A percentile compares a stretch with the other conserved stretches of the same genome.
Evolutionary conservation across 371 early-diverging fungal genomes (phyloP).

Genomic region (Syncephalastrum monosporum): DNA sequence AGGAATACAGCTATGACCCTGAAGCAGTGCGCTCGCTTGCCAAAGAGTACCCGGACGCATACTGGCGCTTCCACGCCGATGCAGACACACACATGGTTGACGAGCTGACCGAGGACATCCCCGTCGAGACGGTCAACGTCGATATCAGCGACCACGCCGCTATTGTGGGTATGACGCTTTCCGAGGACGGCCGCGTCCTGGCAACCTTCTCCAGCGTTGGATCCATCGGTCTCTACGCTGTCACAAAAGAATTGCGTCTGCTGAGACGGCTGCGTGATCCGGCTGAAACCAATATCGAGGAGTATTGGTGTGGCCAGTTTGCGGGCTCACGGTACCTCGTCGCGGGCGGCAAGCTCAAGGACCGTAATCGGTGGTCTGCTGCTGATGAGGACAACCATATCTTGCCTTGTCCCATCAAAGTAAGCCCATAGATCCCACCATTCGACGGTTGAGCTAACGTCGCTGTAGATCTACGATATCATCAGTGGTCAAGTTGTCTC

Average conservation of each 20-base stretch:
- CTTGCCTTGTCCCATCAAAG: slow-evolving; percentile 84
- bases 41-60: slow-evolving; percentile 16
- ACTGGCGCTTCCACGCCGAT: slow-evolving; percentile 27
- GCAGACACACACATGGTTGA: slow-evolving; percentile 18
- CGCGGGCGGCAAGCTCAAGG: slow-evolving; percentile 65
- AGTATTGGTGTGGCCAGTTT: slow-evolving; percentile 84
- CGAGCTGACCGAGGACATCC: slow-evolving; percentile 63
- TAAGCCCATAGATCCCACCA: slow-evolving; percentile 9
- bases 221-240: slow-evolving; percentile 77
- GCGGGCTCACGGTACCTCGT: slow-evolving; percentile 28
- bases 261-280: slow-evolving; percentile 74
- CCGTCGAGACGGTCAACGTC: slow-evolving; percentile 54
- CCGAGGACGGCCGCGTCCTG: slow-evolving; percentile 79
- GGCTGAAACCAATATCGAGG: slow-evolving; percentile 83
- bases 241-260: slow-evolving; percentile 59
- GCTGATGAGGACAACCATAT: slow-evolving; percentile 92
- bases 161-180: slow-evolving; percentile 76
- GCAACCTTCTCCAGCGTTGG: slow-evolving; percentile 87
- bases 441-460: neutral
- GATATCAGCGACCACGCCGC: slow-evolving; percentile 57
- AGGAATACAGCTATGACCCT: slow-evolving; percentile 30
- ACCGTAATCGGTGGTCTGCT: slow-evolving; percentile 82
- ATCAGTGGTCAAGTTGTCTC: slow-evolving; percentile 68
- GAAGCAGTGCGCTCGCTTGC: slow-evolving; percentile 44
- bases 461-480: slow-evolving; percentile 71